Conservation (phyloP, 257 asterid genomes). For the Solanum gandarillasii region DNA sequence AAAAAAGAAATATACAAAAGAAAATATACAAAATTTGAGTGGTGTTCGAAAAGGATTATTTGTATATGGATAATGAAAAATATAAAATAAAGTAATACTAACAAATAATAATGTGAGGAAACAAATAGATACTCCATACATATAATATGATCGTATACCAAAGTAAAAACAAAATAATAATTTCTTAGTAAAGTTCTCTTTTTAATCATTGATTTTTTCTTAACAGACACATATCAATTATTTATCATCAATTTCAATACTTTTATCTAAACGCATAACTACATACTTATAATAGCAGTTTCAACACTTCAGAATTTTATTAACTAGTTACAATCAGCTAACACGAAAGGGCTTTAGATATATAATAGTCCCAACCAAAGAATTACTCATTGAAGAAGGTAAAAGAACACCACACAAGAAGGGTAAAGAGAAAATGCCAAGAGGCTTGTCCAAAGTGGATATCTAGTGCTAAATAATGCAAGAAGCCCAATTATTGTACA, state of each 20-base stretch:
- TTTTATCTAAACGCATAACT: background rate
- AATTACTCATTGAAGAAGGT: slow-evolving; percentile 19
- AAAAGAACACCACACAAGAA: slow-evolving; percentile 28
- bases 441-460: slow-evolving; percentile 48
- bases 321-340: background rate
- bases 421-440: slow-evolving; percentile 44
- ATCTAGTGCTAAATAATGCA: slow-evolving; percentile 26
- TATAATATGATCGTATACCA: background rate
- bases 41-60: background rate
- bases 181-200: no score
- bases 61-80: background rate
- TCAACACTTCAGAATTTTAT: background rate
- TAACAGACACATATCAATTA: background rate
- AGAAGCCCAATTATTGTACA: slow-evolving; percentile 30
- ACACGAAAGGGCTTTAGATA: background rate
- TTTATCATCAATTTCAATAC: background rate
- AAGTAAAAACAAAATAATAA: no score
- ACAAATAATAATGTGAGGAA: background rate
- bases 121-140: no score
- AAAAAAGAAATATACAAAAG: background rate
- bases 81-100: no score
- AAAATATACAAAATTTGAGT: background rate
- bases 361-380: slow-evolving; percentile 18
- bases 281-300: background rate
- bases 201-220: background rate